Conservation (phyloP, 768 basidiomycete genomes). For the Russula sp. region DNA sequence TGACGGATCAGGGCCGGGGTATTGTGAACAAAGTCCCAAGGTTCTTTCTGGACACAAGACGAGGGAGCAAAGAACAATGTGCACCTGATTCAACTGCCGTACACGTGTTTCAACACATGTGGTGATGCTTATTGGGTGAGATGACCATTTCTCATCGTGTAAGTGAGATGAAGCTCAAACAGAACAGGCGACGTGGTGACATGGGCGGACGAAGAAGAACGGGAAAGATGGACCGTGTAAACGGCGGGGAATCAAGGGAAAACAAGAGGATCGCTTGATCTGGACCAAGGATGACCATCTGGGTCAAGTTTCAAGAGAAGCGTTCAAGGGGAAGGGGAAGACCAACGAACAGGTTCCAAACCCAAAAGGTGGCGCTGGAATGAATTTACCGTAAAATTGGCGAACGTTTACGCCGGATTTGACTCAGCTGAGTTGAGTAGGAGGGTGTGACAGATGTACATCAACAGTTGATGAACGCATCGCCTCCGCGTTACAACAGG, state of each 20-base stretch:
- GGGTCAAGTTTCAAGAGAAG: constrained; percentile 12
- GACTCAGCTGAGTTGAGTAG: constrained; percentile 1
- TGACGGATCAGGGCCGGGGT: not conserved
- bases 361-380: not conserved
- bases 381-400: constrained; percentile 19
- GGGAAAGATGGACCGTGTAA: not conserved
- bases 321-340: not conserved
- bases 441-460: constrained; percentile 1
- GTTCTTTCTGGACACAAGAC: not conserved
- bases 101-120: not conserved
- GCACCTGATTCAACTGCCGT: not conserved
- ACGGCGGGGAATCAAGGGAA: constrained; percentile 1
- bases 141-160: not conserved
- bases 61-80: not conserved
- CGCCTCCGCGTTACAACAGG: not conserved
- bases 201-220: constrained; percentile 14
- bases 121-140: not conserved
- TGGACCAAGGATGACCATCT: constrained; percentile 6
- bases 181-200: constrained; percentile 19
- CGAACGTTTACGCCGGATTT: not conserved
- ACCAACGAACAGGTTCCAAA: not conserved
- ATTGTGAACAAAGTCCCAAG: too few species aligned
- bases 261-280: not conserved
- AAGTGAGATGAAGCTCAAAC: constrained; percentile 1
- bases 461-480: not conserved